These are phyloP conservation scores for Coniosporium apollinis DNA, from an alignment of 495 filamentous ascomycete genomes.

Conservation along the genomic window DNA sequence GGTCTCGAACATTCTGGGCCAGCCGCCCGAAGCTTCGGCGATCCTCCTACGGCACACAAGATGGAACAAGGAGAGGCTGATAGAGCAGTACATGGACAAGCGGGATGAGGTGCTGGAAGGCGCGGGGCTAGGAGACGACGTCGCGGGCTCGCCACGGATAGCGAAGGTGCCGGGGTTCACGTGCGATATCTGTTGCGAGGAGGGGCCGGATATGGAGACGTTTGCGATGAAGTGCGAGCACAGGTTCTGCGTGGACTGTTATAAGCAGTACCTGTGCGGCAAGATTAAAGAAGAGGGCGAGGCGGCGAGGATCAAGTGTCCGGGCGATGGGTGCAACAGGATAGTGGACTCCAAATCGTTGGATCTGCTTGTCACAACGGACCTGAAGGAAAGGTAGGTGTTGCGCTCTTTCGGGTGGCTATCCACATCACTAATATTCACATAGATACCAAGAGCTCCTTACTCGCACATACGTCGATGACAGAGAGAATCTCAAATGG, in stretches of 20 bases:
- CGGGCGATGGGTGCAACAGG: constrained; percentile 67
- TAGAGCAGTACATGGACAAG: constrained; percentile 87
- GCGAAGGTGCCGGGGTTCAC: constrained; percentile 57
- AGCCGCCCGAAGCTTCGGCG: constrained; percentile 71
- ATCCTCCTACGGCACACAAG: constrained; percentile 75
- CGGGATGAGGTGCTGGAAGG: constrained; percentile 63
- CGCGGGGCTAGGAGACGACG: constrained; percentile 58
- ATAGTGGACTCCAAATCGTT: constrained; percentile 85
- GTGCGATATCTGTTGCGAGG: constrained; percentile 95
- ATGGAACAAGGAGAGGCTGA: constrained; percentile 91
- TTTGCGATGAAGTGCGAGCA: constrained; percentile 95
- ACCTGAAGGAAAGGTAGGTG: constrained; percentile 49
- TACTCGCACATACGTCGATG: constrained; percentile 89
- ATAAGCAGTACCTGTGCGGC: constrained; percentile 71
- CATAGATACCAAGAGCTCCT: constrained; percentile 68
- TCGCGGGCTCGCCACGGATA: constrained; percentile 45
- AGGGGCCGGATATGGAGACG: constrained; percentile 57
- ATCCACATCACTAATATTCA: constrained; percentile 3
- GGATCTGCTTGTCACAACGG: constrained; percentile 58
- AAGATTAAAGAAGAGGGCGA: constrained; percentile 94
- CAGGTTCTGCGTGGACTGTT: constrained; percentile 89
- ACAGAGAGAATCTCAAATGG: constrained; percentile 89
- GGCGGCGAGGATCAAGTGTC: constrained; percentile 86
- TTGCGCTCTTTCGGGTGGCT: neutral
- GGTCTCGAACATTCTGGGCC: constrained; percentile 71